These are phyloP conservation scores for Earliella scabrosa DNA, from an alignment of 1,284 basidiomycete species.

Conservation along the genomic window DNA sequence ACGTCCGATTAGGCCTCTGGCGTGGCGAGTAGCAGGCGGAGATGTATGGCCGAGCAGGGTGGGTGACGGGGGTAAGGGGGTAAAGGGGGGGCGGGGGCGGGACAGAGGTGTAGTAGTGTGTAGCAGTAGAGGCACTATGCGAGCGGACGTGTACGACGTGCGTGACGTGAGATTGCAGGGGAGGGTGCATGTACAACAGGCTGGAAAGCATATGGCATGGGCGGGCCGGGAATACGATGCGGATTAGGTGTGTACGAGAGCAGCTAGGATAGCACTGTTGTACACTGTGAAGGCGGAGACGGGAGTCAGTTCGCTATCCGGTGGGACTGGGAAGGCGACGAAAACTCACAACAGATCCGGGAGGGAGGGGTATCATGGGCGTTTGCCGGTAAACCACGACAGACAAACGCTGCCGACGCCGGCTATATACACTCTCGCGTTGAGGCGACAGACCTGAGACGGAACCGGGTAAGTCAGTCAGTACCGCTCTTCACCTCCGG, in stretches of 20 bases:
- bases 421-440: conserved; percentile 70
- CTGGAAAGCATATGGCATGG: conserved; percentile 16
- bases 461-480: too few species aligned
- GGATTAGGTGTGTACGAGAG: conserved; percentile 23
- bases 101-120: too few species aligned
- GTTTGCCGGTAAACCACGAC: conserved; percentile 74
- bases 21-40: not conserved
- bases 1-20: conserved; percentile 15
- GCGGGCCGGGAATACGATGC: conserved; percentile 16
- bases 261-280: conserved; percentile 28
- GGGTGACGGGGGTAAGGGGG: not conserved
- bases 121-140: not conserved
- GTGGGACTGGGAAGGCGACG: not conserved
- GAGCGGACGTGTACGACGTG: conserved; percentile 3
- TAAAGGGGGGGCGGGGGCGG: not conserved
- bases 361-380: conserved; percentile 42
- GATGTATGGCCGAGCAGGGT: not conserved
- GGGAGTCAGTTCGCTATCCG: not conserved
- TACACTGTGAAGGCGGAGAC: conserved; percentile 15
- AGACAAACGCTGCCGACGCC: conserved; percentile 77
- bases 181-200: conserved; percentile 17
- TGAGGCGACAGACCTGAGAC: conserved; percentile 70
- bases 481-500: too few species aligned
- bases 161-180: not conserved
- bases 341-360: conserved; percentile 18